Evolutionary conservation across 768 basidiomycete genomes (phyloP), one percentile per base, ranked within the genome.

Genomic region (Rhizopogon roseolus): DNA sequence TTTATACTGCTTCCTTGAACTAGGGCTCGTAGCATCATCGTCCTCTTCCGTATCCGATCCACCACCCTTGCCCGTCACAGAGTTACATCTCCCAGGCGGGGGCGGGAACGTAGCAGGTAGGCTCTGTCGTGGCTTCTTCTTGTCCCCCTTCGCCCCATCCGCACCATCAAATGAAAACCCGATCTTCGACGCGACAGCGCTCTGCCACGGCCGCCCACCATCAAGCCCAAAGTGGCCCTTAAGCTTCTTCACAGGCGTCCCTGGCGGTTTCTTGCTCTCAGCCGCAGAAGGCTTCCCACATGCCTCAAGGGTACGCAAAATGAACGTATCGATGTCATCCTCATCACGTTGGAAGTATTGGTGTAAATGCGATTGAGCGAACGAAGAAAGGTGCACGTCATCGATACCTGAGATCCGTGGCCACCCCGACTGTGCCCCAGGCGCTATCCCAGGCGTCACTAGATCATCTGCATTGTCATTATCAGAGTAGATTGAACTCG

Each of bases 231-330:
- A 75, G 39, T 78, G 76, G 19, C 81, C 83, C 69, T 85, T 85
- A 54, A 76, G 66, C 63, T 77, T 83, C 76, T 92, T 92, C n/a
- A 90, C 86, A 1, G 90, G 90, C 13, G 90, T 92, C 0, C 86
- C 88, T 1, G 90, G 90, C 6, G 81, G 80, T 53, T 76, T 84
- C 75, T 88, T 90, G 16, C 65, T 64, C 54, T 70, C 66, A 36
- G 68, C 67, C 46, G 67, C 60, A 29, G 74, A 68, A 3, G 73
- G 74, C 55, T 83, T 86, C 13, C 78, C 74, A 10, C 81, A 81
- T 3, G 79, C 76, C 6, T 79, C 78, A 11, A 92, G 78, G 2
- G 85, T 85, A 28, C 81, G 81, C 60, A 85, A 69, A 57, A 92
- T 90, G 66, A 90, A 90, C 3, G 79, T 80, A 50, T 90, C 86